Conservation (phyloP, 106 monocot species). For the Xerophyta viscosa region DNA sequence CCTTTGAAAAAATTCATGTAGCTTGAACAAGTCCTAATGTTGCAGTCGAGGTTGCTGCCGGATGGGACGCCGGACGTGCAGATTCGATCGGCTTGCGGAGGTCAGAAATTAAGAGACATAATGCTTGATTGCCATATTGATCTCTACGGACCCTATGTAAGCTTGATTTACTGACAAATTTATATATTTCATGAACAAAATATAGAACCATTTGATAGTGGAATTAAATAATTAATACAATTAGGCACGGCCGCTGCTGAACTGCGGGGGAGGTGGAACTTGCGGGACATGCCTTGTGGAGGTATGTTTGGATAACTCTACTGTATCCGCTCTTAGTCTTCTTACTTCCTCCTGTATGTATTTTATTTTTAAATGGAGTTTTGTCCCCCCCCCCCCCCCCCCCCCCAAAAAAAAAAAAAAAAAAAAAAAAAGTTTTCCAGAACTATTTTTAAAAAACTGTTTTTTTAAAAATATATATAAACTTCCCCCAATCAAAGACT, state of each 20-base stretch:
- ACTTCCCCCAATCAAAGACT: too few relatives aligned
- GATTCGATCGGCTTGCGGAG: constrained; percentile 56
- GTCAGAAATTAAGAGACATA: constrained; percentile 83
- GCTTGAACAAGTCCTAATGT: neutral
- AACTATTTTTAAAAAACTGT: too few relatives aligned
- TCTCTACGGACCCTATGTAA: constrained; percentile 89
- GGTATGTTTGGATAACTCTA: constrained; percentile 20
- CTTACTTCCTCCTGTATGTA: neutral
- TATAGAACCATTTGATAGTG: neutral
- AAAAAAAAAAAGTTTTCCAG: too few relatives aligned
- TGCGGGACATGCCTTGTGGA: constrained; percentile 83
- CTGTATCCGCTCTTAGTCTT: neutral
- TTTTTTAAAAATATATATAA: too few relatives aligned
- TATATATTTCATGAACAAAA: neutral
- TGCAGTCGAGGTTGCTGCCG: constrained; percentile 67
- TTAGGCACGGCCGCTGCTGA: constrained; percentile 48
- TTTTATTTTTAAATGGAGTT: too few relatives aligned
- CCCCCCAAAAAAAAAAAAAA: too few relatives aligned
- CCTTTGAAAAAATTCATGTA: neutral
- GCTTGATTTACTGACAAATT: neutral
- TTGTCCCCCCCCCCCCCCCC: too few relatives aligned
- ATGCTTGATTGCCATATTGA: constrained; percentile 87
- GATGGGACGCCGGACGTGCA: constrained; percentile 81
- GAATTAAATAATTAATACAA: too few relatives aligned
- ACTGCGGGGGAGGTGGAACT: constrained; percentile 74